phyloP scores from a whole-genome alignment of 805 yeast species.

The Suhomyces canberraensis region DNA sequence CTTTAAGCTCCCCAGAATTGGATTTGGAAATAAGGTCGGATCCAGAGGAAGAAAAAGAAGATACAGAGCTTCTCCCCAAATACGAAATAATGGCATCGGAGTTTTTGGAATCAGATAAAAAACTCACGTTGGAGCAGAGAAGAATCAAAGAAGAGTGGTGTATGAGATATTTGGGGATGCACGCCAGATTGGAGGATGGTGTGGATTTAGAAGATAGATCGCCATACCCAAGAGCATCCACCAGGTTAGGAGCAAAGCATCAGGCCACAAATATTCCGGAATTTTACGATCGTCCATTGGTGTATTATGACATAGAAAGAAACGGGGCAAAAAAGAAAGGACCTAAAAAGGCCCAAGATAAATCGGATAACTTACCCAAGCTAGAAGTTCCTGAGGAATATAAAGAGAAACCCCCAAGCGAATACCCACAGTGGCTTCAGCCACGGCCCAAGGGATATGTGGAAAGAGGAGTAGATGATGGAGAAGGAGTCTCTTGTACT shows the following conservation, averaged over 20 bases:
- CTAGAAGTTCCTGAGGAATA: constrained; percentile 49
- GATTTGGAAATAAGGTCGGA: background rate
- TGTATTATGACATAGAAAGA: constrained; percentile 54
- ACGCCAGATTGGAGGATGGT: constrained; percentile 71
- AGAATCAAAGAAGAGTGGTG: constrained; percentile 74
- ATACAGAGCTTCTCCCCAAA: constrained; percentile 33
- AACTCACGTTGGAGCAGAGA: constrained; percentile 42
- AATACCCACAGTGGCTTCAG: constrained; percentile 73
- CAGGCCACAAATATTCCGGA: constrained; percentile 67
- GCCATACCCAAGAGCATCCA: constrained; percentile 77
- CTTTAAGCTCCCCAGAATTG: constrained; percentile 9
- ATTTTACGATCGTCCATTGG: constrained; percentile 58
- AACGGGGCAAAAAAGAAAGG: constrained; percentile 10
- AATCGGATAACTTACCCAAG: constrained; percentile 11
- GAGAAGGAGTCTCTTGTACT: constrained; percentile 48
- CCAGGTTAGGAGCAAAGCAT: constrained; percentile 69
- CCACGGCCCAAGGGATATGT: constrained; percentile 76
- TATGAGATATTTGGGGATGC: constrained; percentile 73
- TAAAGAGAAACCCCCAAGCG: constrained; percentile 37
- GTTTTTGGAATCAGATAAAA: constrained; percentile 47
- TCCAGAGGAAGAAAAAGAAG: constrained; percentile 10
- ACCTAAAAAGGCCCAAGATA: constrained; percentile 4
- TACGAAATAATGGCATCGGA: constrained; percentile 57
- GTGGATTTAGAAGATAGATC: constrained; percentile 68
- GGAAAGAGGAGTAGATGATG: constrained; percentile 76